These are phyloP conservation scores for Plectosphaerella cucumerina DNA, from an alignment of 2,329 filamentous ascomycete genomes.

Conservation along the genomic window DNA sequence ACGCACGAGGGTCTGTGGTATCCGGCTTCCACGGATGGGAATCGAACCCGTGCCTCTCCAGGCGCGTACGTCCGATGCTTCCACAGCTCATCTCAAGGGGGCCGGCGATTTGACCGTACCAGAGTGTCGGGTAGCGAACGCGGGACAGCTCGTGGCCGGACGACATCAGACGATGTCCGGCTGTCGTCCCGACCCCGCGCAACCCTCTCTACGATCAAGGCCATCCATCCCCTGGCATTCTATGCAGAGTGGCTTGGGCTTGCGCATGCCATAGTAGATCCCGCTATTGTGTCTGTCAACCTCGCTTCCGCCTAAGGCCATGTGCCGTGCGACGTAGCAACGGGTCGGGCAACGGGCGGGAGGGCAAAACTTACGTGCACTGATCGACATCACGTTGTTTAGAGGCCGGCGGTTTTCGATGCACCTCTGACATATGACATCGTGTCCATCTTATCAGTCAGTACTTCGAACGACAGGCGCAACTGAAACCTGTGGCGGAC, in stretches of 20 bases:
- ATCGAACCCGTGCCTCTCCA: too few relatives aligned
- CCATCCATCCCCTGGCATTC: neutral
- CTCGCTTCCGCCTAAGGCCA: neutral
- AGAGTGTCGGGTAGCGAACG: slow-evolving; percentile 2
- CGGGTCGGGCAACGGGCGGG: too few relatives aligned
- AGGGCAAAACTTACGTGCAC: too few relatives aligned
- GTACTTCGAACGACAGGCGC: too few relatives aligned
- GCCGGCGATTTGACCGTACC: neutral
- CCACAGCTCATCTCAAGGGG: neutral
- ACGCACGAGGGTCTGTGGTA: too few relatives aligned
- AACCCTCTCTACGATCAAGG: neutral
- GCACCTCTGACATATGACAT: too few relatives aligned
- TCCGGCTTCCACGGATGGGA: too few relatives aligned
- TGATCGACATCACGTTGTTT: too few relatives aligned
- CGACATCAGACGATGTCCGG: neutral
- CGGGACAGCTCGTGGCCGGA: neutral
- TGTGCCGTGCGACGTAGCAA: neutral
- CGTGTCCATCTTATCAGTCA: too few relatives aligned
- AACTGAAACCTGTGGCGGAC: too few relatives aligned
- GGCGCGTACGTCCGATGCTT: neutral
- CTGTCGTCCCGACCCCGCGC: neutral
- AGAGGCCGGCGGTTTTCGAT: too few relatives aligned
- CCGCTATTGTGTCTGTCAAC: neutral
- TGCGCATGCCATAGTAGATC: neutral
- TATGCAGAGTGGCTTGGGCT: neutral